phyloP scores from a whole-genome alignment of 805 yeast genomes.

The Kluyveromyces dobzhanskii region DNA sequence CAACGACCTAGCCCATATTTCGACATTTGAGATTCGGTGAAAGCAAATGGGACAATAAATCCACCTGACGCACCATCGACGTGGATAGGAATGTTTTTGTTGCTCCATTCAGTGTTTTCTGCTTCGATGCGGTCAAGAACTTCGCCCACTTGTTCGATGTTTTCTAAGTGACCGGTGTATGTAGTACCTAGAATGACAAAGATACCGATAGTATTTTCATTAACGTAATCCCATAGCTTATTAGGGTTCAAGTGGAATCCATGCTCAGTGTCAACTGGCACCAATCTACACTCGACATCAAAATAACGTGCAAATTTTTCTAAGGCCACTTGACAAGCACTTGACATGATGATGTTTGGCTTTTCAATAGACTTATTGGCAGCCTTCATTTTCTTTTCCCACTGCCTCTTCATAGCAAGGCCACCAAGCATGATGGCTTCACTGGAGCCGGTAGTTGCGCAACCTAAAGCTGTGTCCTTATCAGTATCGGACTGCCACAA shows the following conservation, averaged over 20 bases:
- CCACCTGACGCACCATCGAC: constrained; percentile 95
- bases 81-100: constrained; percentile 67
- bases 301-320: constrained; percentile 92
- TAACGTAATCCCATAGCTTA: constrained; percentile 55
- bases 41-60: constrained; percentile 75
- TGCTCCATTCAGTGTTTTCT: constrained; percentile 22
- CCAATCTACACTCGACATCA: constrained; percentile 77
- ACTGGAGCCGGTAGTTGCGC: constrained; percentile 90
- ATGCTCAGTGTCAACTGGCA: constrained; percentile 53
- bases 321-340: constrained; percentile 88
- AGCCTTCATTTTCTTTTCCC: constrained; percentile 63
- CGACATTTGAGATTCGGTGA: constrained; percentile 48
- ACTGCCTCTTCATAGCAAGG: constrained; percentile 78
- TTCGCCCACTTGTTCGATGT: constrained; percentile 51
- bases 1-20: constrained; percentile 32
- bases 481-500: constrained; percentile 66
- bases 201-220: constrained; percentile 89
- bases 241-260: constrained; percentile 58
- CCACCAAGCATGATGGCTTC: constrained; percentile 95
- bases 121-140: constrained; percentile 60
- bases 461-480: constrained; percentile 51
- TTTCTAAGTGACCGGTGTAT: constrained; percentile 87
- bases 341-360: constrained; percentile 87
- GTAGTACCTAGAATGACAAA: constrained; percentile 87
- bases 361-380: constrained; percentile 50